Evolutionary conservation across 768 basidiomycete genomes (phyloP), one percentile per base, ranked within the genome.

Genomic region (Russula sp.): DNA sequence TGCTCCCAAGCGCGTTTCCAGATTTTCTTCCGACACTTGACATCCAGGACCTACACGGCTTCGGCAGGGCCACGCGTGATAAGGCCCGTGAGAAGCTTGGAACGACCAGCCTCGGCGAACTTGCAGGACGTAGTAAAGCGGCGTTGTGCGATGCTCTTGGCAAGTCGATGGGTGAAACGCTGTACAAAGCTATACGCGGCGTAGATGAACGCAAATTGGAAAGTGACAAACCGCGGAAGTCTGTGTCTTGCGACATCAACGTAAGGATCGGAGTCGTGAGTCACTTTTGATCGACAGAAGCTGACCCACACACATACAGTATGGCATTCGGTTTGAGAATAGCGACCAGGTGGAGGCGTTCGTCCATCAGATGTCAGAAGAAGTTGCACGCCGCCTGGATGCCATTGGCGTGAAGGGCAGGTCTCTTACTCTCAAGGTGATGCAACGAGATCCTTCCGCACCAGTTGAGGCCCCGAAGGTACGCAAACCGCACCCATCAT

Each of bases 221-320:
- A 71, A 86, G 85, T 39, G 88, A 92, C 71, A 92, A 93, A 70
- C 84, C 87, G 55, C 79, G 96, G 68, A 94, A 94, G 73, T 91
- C 88, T 6, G 93, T 99, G 20, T 93, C 90, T 11, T 94, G 91
- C 62, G 96, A 98, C 71, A 90, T 98, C 69, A 99, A 94, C 70
- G 94, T 95, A 68, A 71, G 92, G 47, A 59, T 80, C 7, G 42
- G 35, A 27, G 34, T 18, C 40, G 55, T 18, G 35, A 20, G 10
- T 67, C 47, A 57, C 13, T 35, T 35, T 56, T 68, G 47, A 70
- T 49, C 57, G 34, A 47, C 35, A 64, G 11, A 49, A 44, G 20
- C 55, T 60, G 16, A 40, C n/a, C 55, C 39, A 47, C 52, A 35
- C 45, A 32, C 56, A 55, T n/a, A 4, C 59, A 97, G 94, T 99